A percentile compares a stretch with the other conserved stretches of the same genome.
These are phyloP conservation scores for Neoscytalidium dimidiatum DNA, from an alignment of 2,329 filamentous ascomycete genomes.

Conservation along the genomic window DNA sequence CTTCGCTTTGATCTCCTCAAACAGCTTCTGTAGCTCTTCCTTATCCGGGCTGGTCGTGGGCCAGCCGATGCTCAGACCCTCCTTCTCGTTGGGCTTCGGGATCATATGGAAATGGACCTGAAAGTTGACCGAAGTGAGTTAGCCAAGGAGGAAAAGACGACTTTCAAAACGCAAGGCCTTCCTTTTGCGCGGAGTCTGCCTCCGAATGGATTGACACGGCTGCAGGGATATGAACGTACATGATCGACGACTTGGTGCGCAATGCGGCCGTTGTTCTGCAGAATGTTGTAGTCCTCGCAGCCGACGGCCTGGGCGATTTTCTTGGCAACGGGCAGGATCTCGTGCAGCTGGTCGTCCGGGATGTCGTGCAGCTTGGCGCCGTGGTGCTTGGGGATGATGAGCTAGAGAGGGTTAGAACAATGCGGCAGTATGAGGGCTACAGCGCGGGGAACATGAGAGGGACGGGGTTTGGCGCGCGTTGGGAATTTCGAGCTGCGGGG, in stretches of 20 bases:
- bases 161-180: too few relatives aligned
- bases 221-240: constrained; percentile 59
- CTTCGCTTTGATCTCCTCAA: constrained; percentile 85
- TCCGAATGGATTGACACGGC: too few relatives aligned
- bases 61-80: constrained; percentile 82
- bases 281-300: constrained; percentile 81
- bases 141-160: constrained; percentile 2
- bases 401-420: constrained; percentile 53
- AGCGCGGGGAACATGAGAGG: neutral
- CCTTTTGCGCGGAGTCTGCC: too few relatives aligned
- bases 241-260: constrained; percentile 94
- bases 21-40: constrained; percentile 76
- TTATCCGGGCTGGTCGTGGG: constrained; percentile 74
- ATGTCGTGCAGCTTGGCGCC: constrained; percentile 90
- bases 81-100: constrained; percentile 82
- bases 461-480: too few relatives aligned
- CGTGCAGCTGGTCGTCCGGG: constrained; percentile 80
- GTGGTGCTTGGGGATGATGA: constrained; percentile 95
- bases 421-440: neutral
- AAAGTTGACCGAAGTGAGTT: neutral
- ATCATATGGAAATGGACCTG: constrained; percentile 97
- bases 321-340: constrained; percentile 86
- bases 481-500: neutral
- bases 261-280: constrained; percentile 92
- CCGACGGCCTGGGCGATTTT: constrained; percentile 78